Evolutionary conservation across 306 rosid species (phyloP).

Genomic region (barrel medic (Medicago truncatula)): MtrunA17r5.0-ANR NC_053043.1:43097001-43097500

Average conservation of each 20-base stretch:
- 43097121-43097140: conserved; percentile 56
- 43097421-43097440: neutral
- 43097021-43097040: too few relatives aligned
- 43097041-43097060: too few relatives aligned
- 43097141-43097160: conserved; percentile 42
- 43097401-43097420: too few relatives aligned
- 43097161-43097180: conserved; percentile 50
- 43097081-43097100: neutral
- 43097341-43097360: conserved; percentile 86
- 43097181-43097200: conserved; percentile 71
- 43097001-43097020: too few relatives aligned
- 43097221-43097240: conserved; percentile 79
- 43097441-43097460: conserved; percentile 65
- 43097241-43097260: conserved; percentile 61
- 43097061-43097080: neutral
- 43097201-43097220: conserved; percentile 75
- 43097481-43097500: conserved; percentile 84
- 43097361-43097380: conserved; percentile 38
- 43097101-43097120: conserved; percentile 42
- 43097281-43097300: conserved; percentile 28
- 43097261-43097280: conserved; percentile 41
- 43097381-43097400: neutral
- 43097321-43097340: conserved; percentile 78
- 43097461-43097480: conserved; percentile 92
- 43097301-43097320: conserved; percentile 70